Evolutionary conservation across 1,284 basidiomycete genomes (phyloP).

Genomic region (Trichosporon coremiiforme): DNA sequence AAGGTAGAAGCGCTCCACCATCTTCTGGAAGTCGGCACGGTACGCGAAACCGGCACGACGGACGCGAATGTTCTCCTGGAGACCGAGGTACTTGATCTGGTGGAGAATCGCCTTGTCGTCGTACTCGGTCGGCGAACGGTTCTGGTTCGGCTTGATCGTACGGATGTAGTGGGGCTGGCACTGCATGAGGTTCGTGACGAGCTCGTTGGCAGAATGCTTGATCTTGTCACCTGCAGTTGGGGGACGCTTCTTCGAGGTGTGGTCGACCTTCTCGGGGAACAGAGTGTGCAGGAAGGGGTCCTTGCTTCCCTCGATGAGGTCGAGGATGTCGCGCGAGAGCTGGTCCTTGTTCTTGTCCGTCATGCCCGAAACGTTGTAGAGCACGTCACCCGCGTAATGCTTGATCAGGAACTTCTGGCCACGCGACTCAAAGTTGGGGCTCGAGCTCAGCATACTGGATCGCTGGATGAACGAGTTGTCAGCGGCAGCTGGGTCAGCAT

Average conservation of each 20-base stretch:
- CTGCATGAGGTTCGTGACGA: slow-evolving; percentile 94
- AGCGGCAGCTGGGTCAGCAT: slow-evolving; percentile 93
- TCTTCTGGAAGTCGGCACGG: slow-evolving; percentile 84
- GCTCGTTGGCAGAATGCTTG: slow-evolving; percentile 87
- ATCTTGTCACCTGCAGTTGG: slow-evolving; percentile 98
- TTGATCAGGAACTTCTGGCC: slow-evolving; percentile 86
- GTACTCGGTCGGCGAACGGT: slow-evolving; percentile 88
- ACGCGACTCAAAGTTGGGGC: slow-evolving; percentile 89
- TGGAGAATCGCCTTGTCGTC: slow-evolving; percentile 93
- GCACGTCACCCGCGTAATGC: slow-evolving; percentile 97
- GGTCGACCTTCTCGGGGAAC: slow-evolving; percentile 94
- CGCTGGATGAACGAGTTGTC: slow-evolving; percentile 97
- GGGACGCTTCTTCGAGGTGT: slow-evolving; percentile 95
- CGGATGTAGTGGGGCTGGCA: slow-evolving; percentile 98
- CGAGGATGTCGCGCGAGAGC: slow-evolving; percentile 89
- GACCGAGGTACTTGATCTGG: slow-evolving; percentile 98
- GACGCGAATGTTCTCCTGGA: slow-evolving; percentile 98
- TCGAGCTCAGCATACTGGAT: slow-evolving; percentile 74
- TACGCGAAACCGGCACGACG: slow-evolving; percentile 97
- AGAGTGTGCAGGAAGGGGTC: slow-evolving; percentile 84
- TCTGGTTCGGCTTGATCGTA: slow-evolving; percentile 99
- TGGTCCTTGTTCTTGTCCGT: slow-evolving; percentile 99
- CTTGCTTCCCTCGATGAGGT: slow-evolving; percentile 76
- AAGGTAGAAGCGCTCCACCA: slow-evolving; percentile 97
- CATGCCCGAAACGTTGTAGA: slow-evolving; percentile 97